Conservation (phyloP, 768 basidiomycete species). For the Amanita molliuscula region DNA sequence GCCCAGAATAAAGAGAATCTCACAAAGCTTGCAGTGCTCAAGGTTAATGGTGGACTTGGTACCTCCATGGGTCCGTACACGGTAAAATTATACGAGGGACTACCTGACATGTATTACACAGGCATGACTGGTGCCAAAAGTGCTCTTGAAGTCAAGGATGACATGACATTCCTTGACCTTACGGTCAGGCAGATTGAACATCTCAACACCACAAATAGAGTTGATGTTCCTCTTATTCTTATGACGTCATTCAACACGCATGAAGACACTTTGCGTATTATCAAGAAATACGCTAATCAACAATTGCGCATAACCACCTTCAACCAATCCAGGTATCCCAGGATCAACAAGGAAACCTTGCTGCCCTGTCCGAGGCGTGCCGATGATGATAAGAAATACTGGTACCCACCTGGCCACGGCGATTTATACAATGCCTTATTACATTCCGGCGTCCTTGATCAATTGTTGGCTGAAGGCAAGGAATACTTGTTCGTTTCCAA, state of each 20-base stretch:
- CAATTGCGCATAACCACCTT: conserved; percentile 88
- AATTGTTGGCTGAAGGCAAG: conserved; percentile 83
- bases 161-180: conserved; percentile 96
- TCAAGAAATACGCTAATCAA: conserved; percentile 94
- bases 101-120: conserved; percentile 15
- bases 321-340: conserved; percentile 91
- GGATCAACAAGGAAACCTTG: conserved; percentile 83
- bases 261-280: conserved; percentile 91
- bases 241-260: conserved; percentile 99
- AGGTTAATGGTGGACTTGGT: conserved; percentile 90
- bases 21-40: conserved; percentile 91
- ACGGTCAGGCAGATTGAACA: conserved; percentile 94
- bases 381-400: conserved; percentile 78
- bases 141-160: conserved; percentile 92
- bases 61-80: conserved; percentile 64
- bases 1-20: conserved; percentile 53
- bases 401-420: conserved; percentile 98
- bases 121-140: conserved; percentile 84
- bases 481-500: conserved; percentile 98
- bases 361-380: conserved; percentile 74
- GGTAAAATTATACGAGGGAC: background rate
- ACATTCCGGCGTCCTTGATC: conserved; percentile 86
- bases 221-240: conserved; percentile 93
- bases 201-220: conserved; percentile 73
- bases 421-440: conserved; percentile 89